These are phyloP conservation scores for Rhizopogon vinicolor DNA, from an alignment of 768 basidiomycete genomes.

Conservation along the genomic window DNA sequence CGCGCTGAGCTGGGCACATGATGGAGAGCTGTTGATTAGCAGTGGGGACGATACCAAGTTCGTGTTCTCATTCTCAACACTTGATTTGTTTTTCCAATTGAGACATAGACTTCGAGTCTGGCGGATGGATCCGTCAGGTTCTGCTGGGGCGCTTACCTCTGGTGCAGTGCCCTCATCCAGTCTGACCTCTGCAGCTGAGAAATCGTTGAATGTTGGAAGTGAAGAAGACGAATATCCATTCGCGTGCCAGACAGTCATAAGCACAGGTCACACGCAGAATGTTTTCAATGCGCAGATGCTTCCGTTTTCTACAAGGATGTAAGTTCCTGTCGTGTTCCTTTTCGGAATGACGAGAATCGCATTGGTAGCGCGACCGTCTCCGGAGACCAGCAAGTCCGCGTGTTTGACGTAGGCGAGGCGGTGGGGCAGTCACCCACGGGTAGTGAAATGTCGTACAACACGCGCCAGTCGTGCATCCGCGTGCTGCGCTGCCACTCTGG, in stretches of 20 bases:
- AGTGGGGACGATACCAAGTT: slow-evolving; percentile 74
- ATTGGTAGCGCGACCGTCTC: slow-evolving; percentile 61
- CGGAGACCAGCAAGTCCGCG: slow-evolving; percentile 69
- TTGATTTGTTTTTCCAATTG: slow-evolving; percentile 1
- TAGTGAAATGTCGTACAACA: slow-evolving; percentile 41
- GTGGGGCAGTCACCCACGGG: slow-evolving; percentile 32
- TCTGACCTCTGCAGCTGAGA: not conserved
- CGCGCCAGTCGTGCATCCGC: slow-evolving; percentile 44
- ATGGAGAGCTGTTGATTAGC: slow-evolving; percentile 61
- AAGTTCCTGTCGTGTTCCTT: slow-evolving; percentile 25
- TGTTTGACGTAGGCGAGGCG: slow-evolving; percentile 63
- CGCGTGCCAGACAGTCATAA: slow-evolving; percentile 59
- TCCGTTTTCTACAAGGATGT: slow-evolving; percentile 77
- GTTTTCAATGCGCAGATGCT: slow-evolving; percentile 85
- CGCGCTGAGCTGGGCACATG: slow-evolving; percentile 67
- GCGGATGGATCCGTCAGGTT: slow-evolving; percentile 48
- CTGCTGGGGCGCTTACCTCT: not conserved
- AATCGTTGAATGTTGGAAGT: slow-evolving; percentile 21
- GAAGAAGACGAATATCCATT: slow-evolving; percentile 53
- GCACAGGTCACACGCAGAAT: slow-evolving; percentile 77
- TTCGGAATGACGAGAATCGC: slow-evolving; percentile 1
- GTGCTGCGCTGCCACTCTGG: slow-evolving; percentile 65
- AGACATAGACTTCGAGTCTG: slow-evolving; percentile 66
- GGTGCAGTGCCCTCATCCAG: not conserved
- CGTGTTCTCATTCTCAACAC: slow-evolving; percentile 12